These are phyloP conservation scores for Lagerstroemia speciosa DNA, from an alignment of 345 rosid species.

Conservation along the genomic window DNA sequence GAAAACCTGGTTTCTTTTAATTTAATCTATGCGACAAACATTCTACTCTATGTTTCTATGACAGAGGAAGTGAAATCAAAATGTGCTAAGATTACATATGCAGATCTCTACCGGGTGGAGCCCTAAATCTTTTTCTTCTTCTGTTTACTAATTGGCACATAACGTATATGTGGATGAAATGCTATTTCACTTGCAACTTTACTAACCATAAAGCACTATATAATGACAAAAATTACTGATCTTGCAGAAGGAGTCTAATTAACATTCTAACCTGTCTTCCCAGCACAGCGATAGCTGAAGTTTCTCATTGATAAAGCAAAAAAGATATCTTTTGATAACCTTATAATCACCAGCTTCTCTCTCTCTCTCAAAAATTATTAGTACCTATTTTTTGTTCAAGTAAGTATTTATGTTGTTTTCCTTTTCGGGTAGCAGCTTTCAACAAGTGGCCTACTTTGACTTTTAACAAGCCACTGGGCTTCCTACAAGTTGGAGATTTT, in stretches of 20 bases:
- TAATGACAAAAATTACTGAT: too few relatives aligned
- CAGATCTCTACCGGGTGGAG: constrained; percentile 58
- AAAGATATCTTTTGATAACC: not conserved
- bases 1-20: not conserved
- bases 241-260: too few relatives aligned
- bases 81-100: constrained; percentile 70
- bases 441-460: not conserved
- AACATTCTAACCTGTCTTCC: too few relatives aligned
- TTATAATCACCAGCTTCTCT: not conserved
- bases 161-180: not conserved
- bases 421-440: not conserved
- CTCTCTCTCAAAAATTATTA: too few relatives aligned
- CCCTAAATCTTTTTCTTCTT: not conserved
- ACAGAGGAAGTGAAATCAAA: constrained; percentile 77
- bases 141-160: not conserved
- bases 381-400: too few relatives aligned
- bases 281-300: not conserved
- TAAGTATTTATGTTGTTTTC: too few relatives aligned
- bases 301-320: not conserved
- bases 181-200: not conserved
- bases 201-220: not conserved
- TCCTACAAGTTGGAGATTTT: not conserved
- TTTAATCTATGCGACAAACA: not conserved
- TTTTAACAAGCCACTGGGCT: too few relatives aligned
- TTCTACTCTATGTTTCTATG: not conserved